Base-by-base conservation (phyloP, 2,329 filamentous ascomycete species). In the Macrophomina tecta region DNA sequence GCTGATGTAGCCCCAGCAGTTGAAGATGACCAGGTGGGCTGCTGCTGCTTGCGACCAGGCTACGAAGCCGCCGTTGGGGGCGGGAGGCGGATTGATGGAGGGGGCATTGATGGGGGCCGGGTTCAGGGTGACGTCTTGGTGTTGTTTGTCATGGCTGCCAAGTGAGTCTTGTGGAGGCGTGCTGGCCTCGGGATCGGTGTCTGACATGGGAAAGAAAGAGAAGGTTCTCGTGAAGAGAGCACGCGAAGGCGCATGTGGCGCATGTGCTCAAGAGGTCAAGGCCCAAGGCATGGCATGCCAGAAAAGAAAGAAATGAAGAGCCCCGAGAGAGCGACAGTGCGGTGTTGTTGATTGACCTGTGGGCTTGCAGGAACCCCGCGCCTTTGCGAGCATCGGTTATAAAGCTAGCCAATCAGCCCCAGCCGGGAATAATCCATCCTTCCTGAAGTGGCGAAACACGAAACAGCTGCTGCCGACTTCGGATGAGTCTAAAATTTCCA, bases 41-140 rank as follows among this genome's bases (percentile, higher is more conserved):
- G 53, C 58, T 5, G 66, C 55, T 5, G 64, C 69, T 56, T 70
- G 67, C 0, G 81, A 76, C 85, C 85, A 88, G n/a, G 86, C 86
- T 38, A 77, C 72, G 34, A 83, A 71, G 1, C 86, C 86, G 7
- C 86, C 86, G 65, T 88, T 73, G 12, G 75, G 75, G 18, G 75
- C 69, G 23, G 74, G 75, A 18, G 63, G 51, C 6, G 63, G 63
- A 9, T 16, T 9, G 14, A 30, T 30, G 16, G 53, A 58, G 18
- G 38, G 53, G 9, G 42, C 53, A n/a, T 58, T 58, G 53, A 38
- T 58, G 36, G 53, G 53, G 7, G 53, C 42, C 6, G 53, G 53
- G 38, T 45, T 58, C 3, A 45, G 36, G 18, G 30, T 16, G 11
- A 42, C 9, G 53, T 42, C 38, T 45, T 40, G 38, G 14, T 56